A percentile compares a stretch with the other conserved stretches of the same genome.
phyloP scores from a whole-genome alignment of 2,329 filamentous ascomycete species.

The Penicillium freii region DNA sequence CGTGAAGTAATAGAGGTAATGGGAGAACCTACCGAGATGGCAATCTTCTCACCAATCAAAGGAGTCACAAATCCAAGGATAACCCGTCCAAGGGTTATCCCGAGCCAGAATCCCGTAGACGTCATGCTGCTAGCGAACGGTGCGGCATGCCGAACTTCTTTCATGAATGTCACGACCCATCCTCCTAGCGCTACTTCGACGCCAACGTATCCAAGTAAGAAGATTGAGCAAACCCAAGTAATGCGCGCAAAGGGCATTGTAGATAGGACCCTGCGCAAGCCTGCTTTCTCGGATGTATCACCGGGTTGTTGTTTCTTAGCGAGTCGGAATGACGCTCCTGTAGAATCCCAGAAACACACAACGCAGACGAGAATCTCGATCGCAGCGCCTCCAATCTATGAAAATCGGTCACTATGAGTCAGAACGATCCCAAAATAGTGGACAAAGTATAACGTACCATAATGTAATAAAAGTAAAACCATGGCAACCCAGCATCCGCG shows the following conservation, averaged over 20 bases:
- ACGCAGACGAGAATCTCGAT: neutral
- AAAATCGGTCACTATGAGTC: neutral
- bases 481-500: conserved; percentile 58
- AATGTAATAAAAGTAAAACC: conserved; percentile 75
- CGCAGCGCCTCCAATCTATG: conserved; percentile 3
- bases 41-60: conserved; percentile 64
- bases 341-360: conserved; percentile 3
- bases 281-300: neutral
- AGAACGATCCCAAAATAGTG: conserved; percentile 34
- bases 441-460: conserved; percentile 55
- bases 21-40: conserved; percentile 47
- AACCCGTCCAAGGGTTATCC: conserved; percentile 68
- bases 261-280: neutral
- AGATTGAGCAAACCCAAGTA: conserved; percentile 63
- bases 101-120: conserved; percentile 74
- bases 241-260: conserved; percentile 2
- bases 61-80: conserved; percentile 64
- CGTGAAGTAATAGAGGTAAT: neutral
- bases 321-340: neutral
- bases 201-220: conserved; percentile 71
- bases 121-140: conserved; percentile 67
- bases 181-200: conserved; percentile 65
- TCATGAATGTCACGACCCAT: conserved; percentile 78
- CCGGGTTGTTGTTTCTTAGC: neutral
- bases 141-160: conserved; percentile 62